Conservation (phyloP, 805 yeast species). For the Kodamaea kaohsiungensis region DNA sequence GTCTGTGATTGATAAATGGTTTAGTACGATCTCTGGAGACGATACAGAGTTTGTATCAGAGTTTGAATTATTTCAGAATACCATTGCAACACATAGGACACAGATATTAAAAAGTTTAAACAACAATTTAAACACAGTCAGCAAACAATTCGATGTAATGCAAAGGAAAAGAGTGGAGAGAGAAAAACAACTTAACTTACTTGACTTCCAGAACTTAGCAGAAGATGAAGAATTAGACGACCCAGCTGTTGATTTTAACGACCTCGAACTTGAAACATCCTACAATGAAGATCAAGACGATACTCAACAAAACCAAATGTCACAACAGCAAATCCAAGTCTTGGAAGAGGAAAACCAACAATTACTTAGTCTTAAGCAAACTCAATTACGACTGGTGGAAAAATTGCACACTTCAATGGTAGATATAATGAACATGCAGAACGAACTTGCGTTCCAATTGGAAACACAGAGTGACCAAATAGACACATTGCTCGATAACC, state of each 20-base stretch:
- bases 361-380: constrained; percentile 54
- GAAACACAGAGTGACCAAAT: constrained; percentile 73
- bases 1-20: constrained; percentile 8
- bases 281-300: constrained; percentile 3
- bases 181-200: constrained; percentile 32
- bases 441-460: constrained; percentile 72
- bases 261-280: constrained; percentile 11
- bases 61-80: constrained; percentile 32
- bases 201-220: constrained; percentile 44
- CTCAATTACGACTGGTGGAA: constrained; percentile 60
- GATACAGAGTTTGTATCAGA: constrained; percentile 37
- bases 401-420: constrained; percentile 60
- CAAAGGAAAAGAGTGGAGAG: constrained; percentile 51
- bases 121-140: constrained; percentile 41
- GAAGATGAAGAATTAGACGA: constrained; percentile 22
- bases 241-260: constrained; percentile 3
- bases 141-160: constrained; percentile 47
- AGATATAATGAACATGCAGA: constrained; percentile 74
- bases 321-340: constrained; percentile 59
- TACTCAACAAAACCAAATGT: constrained; percentile 20
- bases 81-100: constrained; percentile 46
- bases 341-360: constrained; percentile 61
- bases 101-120: constrained; percentile 53
- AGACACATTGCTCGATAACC: constrained; percentile 60
- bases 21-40: constrained; percentile 21